phyloP scores from a whole-genome alignment of 1,284 basidiomycete species.

The Moesziomyces parantarcticus region DNA sequence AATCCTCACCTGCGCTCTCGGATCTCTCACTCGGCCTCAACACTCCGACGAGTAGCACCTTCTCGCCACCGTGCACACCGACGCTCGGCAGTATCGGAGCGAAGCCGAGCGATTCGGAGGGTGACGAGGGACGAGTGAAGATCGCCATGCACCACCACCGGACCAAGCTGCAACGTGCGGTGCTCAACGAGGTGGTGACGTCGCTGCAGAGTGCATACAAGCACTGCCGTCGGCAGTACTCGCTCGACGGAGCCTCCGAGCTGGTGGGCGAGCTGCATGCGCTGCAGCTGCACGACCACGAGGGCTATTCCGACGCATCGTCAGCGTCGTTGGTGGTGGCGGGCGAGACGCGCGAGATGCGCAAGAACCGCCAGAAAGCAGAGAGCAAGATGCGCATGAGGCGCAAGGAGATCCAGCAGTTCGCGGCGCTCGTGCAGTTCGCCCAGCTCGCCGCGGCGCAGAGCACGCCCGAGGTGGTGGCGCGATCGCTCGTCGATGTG shows the following conservation, averaged over 20 bases:
- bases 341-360: conserved; percentile 29
- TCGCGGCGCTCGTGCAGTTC: conserved; percentile 14
- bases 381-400: conserved; percentile 33
- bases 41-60: conserved; percentile 3
- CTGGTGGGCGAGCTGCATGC: neutral
- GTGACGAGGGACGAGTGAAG: conserved; percentile 8
- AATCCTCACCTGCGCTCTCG: conserved; percentile 5
- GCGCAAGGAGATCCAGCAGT: conserved; percentile 22
- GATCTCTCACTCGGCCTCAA: conserved; percentile 2
- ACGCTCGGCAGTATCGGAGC: neutral
- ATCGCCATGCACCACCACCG: conserved; percentile 25
- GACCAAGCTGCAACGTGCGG: conserved; percentile 26
- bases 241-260: neutral
- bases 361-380: conserved; percentile 31
- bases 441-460: neutral
- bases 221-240: conserved; percentile 20
- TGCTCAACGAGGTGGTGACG: conserved; percentile 21
- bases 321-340: neutral
- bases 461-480: neutral
- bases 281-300: neutral
- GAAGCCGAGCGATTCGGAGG: neutral
- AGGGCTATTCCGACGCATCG: neutral
- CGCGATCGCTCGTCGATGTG: conserved; percentile 8
- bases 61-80: conserved; percentile 8
- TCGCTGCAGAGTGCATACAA: conserved; percentile 20